Evolutionary conservation across 257 asterid genomes (phyloP), one percentile per base, ranked within the genome.

Genomic region (Paraleonurus japonicus): DNA sequence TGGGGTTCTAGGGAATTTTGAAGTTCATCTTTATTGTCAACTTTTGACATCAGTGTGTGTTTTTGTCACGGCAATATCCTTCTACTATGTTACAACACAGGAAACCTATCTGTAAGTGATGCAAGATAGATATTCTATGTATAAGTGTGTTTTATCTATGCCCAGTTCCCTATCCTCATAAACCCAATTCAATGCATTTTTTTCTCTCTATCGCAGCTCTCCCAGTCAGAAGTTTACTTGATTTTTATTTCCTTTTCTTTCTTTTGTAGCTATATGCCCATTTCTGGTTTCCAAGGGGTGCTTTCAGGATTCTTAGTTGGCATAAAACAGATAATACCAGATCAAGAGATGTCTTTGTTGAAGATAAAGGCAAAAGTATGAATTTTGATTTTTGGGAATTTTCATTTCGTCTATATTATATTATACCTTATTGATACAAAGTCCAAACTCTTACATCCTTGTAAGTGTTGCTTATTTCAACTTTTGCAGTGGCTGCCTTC

Each of bases 231-330:
- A 37, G 57, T 47, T 5, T 59, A 67, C 23, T 54, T 57, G 41
- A 50, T 23, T 41, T 47, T 48, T 76, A 30, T 65, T 63, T 53
- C 8, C 57, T 16, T 45, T 7, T 30, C 30, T 74, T 17, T 64
- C 48, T 79, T 75, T 61, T 71, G 80, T 77, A 92, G 98, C 77
- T 92, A 92, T 78, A 62, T 79, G 86, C 98, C 96, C 47, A 79
- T 90, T 69, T 90, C 95, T 81, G 98, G 98, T 73, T 92, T 92
- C 83, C 95, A 92, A 80, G 98, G 96, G 72, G 90, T 90, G 73
- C 92, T 92, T 76, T 82, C 88, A 30, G 98, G 98, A 67, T 81
- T 92, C 76, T 81, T 92, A 57, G 98, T 92, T 64, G 98, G 98
- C 75, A 73, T 90, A 73, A 92, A 92, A 76, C 98, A 92, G 78